These are phyloP conservation scores for Aphanocladium album DNA, from an alignment of 2,329 filamentous ascomycete genomes.

Conservation along the genomic window DNA sequence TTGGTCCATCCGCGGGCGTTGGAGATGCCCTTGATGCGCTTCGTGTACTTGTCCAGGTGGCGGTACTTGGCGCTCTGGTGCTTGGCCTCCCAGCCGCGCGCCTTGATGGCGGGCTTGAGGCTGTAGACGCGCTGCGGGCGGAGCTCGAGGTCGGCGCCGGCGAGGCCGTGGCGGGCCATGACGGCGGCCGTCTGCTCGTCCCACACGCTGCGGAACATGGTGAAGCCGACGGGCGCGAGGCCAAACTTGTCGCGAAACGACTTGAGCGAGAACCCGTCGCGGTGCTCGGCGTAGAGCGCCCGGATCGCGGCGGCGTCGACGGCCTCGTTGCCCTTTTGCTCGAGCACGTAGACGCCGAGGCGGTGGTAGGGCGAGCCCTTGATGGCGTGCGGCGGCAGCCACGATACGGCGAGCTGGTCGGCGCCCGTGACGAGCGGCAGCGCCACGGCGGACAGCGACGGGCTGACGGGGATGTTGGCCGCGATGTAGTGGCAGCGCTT, in stretches of 20 bases:
- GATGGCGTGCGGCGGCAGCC: slow-evolving; percentile 80
- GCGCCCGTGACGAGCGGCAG: slow-evolving; percentile 56
- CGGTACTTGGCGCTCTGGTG: slow-evolving; percentile 60
- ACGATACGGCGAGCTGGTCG: slow-evolving; percentile 68
- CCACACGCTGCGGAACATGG: slow-evolving; percentile 84
- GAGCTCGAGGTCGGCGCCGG: slow-evolving; percentile 78
- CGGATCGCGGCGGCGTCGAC: slow-evolving; percentile 56
- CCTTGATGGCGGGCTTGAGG: slow-evolving; percentile 56
- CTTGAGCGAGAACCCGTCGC: slow-evolving; percentile 70
- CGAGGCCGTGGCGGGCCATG: slow-evolving; percentile 73
- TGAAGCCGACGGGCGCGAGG: slow-evolving; percentile 72
- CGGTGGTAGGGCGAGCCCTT: slow-evolving; percentile 92
- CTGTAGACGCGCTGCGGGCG: slow-evolving; percentile 71
- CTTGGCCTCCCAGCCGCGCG: slow-evolving; percentile 63
- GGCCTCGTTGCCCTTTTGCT: slow-evolving; percentile 59
- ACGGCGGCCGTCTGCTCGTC: slow-evolving; percentile 83
- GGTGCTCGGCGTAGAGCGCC: slow-evolving; percentile 41
- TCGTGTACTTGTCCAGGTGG: slow-evolving; percentile 60
- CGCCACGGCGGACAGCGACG: slow-evolving; percentile 55
- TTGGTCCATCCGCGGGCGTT: slow-evolving; percentile 39
- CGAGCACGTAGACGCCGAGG: slow-evolving; percentile 73
- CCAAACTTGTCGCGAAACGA: slow-evolving; percentile 66
- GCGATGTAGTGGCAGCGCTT: slow-evolving; percentile 87
- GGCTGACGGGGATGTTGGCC: slow-evolving; percentile 52
- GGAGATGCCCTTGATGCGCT: slow-evolving; percentile 47